phyloP scores from a whole-genome alignment of 768 basidiomycete genomes.

The Boletus patriciae region DNA sequence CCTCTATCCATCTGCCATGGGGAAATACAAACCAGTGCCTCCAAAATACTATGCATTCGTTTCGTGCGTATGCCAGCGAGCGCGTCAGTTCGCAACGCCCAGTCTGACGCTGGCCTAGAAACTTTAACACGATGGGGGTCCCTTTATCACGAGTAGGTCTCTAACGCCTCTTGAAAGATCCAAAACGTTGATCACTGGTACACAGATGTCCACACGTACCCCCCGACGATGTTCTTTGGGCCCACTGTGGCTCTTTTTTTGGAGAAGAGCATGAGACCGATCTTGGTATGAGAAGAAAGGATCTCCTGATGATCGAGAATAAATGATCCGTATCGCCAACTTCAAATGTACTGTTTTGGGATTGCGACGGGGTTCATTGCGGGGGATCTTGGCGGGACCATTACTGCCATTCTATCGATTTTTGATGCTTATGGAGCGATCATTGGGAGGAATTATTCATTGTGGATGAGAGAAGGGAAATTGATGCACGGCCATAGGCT shows the following conservation, averaged over 20 bases:
- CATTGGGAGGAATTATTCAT: slow-evolving; percentile 29
- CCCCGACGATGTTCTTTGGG: neutral
- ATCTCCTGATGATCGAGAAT: neutral
- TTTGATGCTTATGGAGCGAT: slow-evolving; percentile 27
- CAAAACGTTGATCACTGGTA: neutral
- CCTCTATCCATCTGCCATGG: slow-evolving; percentile 1
- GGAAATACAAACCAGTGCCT: slow-evolving; percentile 1
- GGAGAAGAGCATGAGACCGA: neutral
- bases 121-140: neutral
- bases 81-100: neutral
- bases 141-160: neutral
- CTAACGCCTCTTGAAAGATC: neutral
- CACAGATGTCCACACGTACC: neutral
- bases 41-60: slow-evolving; percentile 2
- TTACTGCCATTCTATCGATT: slow-evolving; percentile 33
- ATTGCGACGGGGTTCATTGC: slow-evolving; percentile 42
- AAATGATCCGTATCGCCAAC: neutral
- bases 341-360: slow-evolving; percentile 32
- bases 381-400: slow-evolving; percentile 40
- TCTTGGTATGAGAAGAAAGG: neutral
- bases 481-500: too few relatives aligned
- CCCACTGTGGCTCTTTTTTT: neutral
- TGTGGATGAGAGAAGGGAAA: slow-evolving; percentile 21
- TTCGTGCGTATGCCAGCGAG: neutral
- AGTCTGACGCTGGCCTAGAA: neutral